Base-by-base conservation (phyloP, 2,329 filamentous ascomycete genomes). In the Magnaporthiopsis rhizophila region DNA sequence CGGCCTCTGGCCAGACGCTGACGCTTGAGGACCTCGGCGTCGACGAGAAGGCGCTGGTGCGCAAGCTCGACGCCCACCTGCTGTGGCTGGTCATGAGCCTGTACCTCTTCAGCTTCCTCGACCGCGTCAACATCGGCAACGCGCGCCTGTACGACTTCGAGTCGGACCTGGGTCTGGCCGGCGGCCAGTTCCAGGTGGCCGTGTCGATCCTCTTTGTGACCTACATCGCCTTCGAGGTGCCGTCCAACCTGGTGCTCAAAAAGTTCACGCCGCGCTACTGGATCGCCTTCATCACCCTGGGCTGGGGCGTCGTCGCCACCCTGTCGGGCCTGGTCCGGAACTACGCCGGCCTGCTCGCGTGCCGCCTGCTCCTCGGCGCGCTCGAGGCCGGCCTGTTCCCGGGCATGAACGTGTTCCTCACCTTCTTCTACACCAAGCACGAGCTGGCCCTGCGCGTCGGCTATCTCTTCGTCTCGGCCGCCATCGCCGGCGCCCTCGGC, bases 71-170 rank as follows among this genome's bases (percentile, higher is more conserved):
- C 72, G 66, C 79, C 18, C 80, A 83, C 70, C 80, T 91, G 32
- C 81, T 91, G 18, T 88, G 88, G 2, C 77, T 90, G 26, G 79
- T 90, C 9, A 89, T 89, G 84, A 73, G 84, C 8, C 75, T 90
- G 21, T 94, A 94, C 72, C 80, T 92, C 18, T 86, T 92, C 68
- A 89, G 86, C 68, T 93, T 92, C 72, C 76, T 93, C 11, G 90
- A 92, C 72, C 80, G 89, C 74, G 87, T 90, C 63, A 91, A 91
- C 71, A 91, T 92, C 67, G 87, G 87, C 63, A 90, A 90, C 76
- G 88, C 88, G 21, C 80, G 83, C 6, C 78, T 90, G 4, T 89
- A 89, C 69, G 80, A 81, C 1, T 69, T 92, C 61, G 84, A 89
- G 72, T 74, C 80, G 64, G 88, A 90, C 67, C 78, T 91, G 4